phyloP scores from a whole-genome alignment of 2,329 filamentous ascomycete species.

The Rutstroemia sp. region DNA sequence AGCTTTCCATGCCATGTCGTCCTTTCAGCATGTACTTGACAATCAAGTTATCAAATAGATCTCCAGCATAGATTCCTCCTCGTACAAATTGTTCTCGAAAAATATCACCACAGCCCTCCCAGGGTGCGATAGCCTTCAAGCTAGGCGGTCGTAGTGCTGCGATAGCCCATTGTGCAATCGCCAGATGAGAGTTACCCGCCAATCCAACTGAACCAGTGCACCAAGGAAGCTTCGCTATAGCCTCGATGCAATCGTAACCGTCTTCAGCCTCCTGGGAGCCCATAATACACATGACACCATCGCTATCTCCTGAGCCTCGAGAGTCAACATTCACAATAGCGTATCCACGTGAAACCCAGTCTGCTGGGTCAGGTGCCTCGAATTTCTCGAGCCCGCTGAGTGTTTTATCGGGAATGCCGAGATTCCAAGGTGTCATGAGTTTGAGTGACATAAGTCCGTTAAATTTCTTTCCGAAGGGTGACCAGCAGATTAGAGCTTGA shows the following conservation, averaged over 20 bases:
- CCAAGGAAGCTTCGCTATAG: slow-evolving; percentile 19
- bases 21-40: neutral
- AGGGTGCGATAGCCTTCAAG: slow-evolving; percentile 15
- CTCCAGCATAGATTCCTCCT: slow-evolving; percentile 10
- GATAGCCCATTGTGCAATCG: slow-evolving; percentile 24
- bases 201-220: slow-evolving; percentile 22
- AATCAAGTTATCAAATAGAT: neutral
- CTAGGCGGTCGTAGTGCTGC: slow-evolving; percentile 13
- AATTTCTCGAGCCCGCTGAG: slow-evolving; percentile 17
- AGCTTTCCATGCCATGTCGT: slow-evolving; percentile 5
- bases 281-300: slow-evolving; percentile 11
- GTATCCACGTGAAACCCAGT: slow-evolving; percentile 20
- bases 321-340: slow-evolving; percentile 21
- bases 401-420: slow-evolving; percentile 5
- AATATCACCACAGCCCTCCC: slow-evolving; percentile 14
- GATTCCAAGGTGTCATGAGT: slow-evolving; percentile 8
- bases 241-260: slow-evolving; percentile 24
- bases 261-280: slow-evolving; percentile 11
- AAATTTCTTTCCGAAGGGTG: neutral
- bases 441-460: neutral
- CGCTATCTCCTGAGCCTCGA: slow-evolving; percentile 17
- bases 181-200: slow-evolving; percentile 23
- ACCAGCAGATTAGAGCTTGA: neutral
- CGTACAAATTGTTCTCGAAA: slow-evolving; percentile 13
- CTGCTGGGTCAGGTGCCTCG: slow-evolving; percentile 22